A percentile compares a stretch with the other conserved stretches of the same genome.
Evolutionary conservation across 495 filamentous ascomycete species (phyloP).

Genomic region (Hyaloscypha variabilis): DNA sequence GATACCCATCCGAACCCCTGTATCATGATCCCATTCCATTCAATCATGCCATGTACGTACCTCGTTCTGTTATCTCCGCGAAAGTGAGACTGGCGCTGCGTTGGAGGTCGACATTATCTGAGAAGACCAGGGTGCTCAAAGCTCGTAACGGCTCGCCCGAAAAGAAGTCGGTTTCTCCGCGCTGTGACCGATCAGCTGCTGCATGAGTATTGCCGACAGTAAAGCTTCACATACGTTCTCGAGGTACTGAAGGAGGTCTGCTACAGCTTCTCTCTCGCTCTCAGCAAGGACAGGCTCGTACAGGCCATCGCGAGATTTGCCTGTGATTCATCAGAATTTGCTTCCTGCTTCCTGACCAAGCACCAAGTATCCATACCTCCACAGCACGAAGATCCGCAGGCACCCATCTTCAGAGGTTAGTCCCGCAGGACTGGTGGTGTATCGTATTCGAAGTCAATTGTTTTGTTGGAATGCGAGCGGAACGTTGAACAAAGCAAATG

Average conservation of each 20-base stretch:
- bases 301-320: conserved; percentile 86
- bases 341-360: conserved; percentile 1
- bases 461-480: conserved; percentile 21
- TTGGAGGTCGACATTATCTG: conserved; percentile 98
- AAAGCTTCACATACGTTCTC: conserved; percentile 73
- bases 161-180: conserved; percentile 97
- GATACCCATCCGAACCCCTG: neutral
- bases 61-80: conserved; percentile 97
- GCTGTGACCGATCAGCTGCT: conserved; percentile 51
- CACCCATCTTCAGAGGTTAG: conserved; percentile 42
- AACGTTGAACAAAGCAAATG: conserved; percentile 25
- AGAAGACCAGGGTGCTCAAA: conserved; percentile 93
- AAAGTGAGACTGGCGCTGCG: conserved; percentile 97
- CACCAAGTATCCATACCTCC: conserved; percentile 42
- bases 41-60: conserved; percentile 51
- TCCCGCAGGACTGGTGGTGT: conserved; percentile 31
- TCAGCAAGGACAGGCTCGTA: conserved; percentile 97
- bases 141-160: conserved; percentile 94
- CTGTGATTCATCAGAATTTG: conserved; percentile 43
- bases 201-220: neutral
- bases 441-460: conserved; percentile 27
- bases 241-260: conserved; percentile 90
- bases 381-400: conserved; percentile 53
- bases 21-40: neutral
- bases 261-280: conserved; percentile 95